phyloP scores from a whole-genome alignment of 306 rosid genomes.

The Adenanthera pavonina region DNA sequence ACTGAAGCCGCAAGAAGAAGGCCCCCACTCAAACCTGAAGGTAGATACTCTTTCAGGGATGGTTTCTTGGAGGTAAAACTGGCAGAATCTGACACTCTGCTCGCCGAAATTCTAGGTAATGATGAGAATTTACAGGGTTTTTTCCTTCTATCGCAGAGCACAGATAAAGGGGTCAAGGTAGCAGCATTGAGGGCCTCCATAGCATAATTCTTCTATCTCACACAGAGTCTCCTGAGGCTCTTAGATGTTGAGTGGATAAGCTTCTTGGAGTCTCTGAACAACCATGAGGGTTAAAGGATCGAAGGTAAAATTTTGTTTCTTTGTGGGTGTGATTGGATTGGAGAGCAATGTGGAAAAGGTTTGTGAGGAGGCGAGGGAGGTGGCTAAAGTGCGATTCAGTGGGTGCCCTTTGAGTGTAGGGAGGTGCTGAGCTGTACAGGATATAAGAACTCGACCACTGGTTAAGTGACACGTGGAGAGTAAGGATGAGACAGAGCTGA shows the following conservation, averaged over 20 bases:
- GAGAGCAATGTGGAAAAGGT: neutral
- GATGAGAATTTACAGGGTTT: constrained; percentile 62
- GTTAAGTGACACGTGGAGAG: neutral
- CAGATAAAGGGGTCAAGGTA: constrained; percentile 77
- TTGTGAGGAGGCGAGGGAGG: neutral
- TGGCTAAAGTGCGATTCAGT: constrained; percentile 3
- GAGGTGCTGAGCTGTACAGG: constrained; percentile 15
- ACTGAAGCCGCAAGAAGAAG: constrained; percentile 64
- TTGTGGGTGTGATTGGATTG: neutral
- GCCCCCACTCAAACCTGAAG: constrained; percentile 57
- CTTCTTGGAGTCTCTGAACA: constrained; percentile 1
- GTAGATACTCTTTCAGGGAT: constrained; percentile 37
- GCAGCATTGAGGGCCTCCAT: constrained; percentile 98
- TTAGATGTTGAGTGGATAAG: constrained; percentile 38
- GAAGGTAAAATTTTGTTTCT: constrained; percentile 20
- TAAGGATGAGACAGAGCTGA: constrained; percentile 11
- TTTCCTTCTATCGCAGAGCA: constrained; percentile 66
- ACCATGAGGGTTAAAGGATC: constrained; percentile 29
- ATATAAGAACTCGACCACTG: constrained; percentile 3
- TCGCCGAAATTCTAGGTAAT: constrained; percentile 42
- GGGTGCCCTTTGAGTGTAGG: constrained; percentile 27
- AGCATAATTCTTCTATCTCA: constrained; percentile 60
- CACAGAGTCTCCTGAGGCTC: constrained; percentile 31
- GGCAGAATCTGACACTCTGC: constrained; percentile 55
- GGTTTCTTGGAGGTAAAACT: constrained; percentile 39